Conservation (phyloP, 2,329 filamentous ascomycete genomes). For the Colletotrichum australisinense region DNA sequence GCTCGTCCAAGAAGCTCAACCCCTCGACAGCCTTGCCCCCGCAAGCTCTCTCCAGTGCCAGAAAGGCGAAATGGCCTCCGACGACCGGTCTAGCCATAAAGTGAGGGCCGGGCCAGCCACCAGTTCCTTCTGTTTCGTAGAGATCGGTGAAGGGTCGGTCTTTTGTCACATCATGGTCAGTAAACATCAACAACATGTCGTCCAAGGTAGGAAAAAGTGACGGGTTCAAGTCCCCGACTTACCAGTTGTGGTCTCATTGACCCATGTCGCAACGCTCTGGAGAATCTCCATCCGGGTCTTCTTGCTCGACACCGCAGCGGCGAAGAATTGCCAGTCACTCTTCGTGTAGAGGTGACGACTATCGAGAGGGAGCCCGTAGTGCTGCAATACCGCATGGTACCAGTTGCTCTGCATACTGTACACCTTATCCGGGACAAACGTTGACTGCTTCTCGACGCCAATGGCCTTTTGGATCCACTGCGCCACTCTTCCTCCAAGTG, state of each 20-base stretch:
- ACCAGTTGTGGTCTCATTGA: slow-evolving; percentile 83
- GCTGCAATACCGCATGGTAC: slow-evolving; percentile 83
- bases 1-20: slow-evolving; percentile 61
- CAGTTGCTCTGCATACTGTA: slow-evolving; percentile 85
- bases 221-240: slow-evolving; percentile 37
- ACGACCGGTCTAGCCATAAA: slow-evolving; percentile 89
- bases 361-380: slow-evolving; percentile 86
- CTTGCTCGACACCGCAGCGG: slow-evolving; percentile 80
- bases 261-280: slow-evolving; percentile 79
- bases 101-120: slow-evolving; percentile 77
- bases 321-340: slow-evolving; percentile 92
- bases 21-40: slow-evolving; percentile 73
- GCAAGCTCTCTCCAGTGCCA: slow-evolving; percentile 85
- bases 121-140: slow-evolving; percentile 82
- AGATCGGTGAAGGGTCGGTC: slow-evolving; percentile 85
- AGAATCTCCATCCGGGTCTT: slow-evolving; percentile 78
- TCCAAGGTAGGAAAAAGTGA: no score
- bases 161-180: slow-evolving; percentile 33
- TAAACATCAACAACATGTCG: not conserved
- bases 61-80: slow-evolving; percentile 86
- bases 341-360: slow-evolving; percentile 87
- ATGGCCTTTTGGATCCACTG: slow-evolving; percentile 38
- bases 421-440: slow-evolving; percentile 78
- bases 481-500: not conserved
- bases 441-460: slow-evolving; percentile 41